Conservation (phyloP, 2,329 filamentous ascomycete species). For the Pseudopithomyces chartarum region DNA sequence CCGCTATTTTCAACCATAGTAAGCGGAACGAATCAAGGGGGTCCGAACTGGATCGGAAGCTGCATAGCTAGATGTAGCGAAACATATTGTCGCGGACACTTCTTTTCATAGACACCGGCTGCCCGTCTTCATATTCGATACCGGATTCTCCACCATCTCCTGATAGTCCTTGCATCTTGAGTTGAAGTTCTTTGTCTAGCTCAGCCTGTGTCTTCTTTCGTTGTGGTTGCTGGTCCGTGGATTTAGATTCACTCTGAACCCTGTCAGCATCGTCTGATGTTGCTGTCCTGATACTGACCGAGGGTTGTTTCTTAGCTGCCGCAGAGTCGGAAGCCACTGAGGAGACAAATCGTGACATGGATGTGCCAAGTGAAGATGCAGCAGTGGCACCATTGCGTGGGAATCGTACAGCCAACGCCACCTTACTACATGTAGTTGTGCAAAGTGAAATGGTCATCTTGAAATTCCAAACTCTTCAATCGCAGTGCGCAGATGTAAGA, state of each 20-base stretch:
- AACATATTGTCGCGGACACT: constrained; percentile 81
- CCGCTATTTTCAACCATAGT: no score
- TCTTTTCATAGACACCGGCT: constrained; percentile 73
- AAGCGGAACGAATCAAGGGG: background rate
- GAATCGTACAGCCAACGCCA: background rate
- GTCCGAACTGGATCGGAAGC: background rate
- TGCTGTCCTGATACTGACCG: constrained; percentile 5
- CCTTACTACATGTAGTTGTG: background rate
- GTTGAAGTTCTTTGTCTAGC: constrained; percentile 68
- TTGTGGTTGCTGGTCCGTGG: constrained; percentile 25
- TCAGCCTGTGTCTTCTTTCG: constrained; percentile 61
- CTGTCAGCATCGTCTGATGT: constrained; percentile 4
- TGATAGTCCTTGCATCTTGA: constrained; percentile 68
- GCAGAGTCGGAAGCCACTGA: background rate
- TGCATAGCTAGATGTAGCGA: constrained; percentile 60
- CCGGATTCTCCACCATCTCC: constrained; percentile 74
- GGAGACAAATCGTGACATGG: constrained; percentile 10
- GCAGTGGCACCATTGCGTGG: background rate
- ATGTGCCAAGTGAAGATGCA: background rate
- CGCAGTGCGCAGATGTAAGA: no score
- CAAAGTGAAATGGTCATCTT: background rate
- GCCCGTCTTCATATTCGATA: constrained; percentile 75
- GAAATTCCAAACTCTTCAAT: no score
- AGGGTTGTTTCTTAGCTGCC: constrained; percentile 2
- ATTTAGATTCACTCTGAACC: constrained; percentile 16